These are phyloP conservation scores for Hyaloperonospora arabidopsidis DNA, from an alignment of 352 stramenopile genomes.

Conservation along the genomic window DNA sequence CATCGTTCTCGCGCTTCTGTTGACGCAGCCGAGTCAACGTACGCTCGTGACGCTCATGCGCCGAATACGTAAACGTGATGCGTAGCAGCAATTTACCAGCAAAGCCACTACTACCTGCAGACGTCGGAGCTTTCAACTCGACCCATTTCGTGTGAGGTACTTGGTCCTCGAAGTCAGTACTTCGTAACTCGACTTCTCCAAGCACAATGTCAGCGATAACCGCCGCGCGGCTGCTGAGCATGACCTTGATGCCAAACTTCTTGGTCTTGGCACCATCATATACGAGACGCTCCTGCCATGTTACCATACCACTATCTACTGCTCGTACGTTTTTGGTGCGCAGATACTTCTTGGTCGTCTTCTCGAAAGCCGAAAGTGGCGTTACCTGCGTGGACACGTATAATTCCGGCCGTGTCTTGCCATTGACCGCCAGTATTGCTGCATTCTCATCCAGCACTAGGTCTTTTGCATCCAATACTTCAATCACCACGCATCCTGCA, in stretches of 20 bases:
- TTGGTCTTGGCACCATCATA: slow-evolving; percentile 66
- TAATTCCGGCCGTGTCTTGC: slow-evolving; percentile 31
- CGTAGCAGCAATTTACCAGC: slow-evolving; percentile 45
- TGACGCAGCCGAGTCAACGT: slow-evolving; percentile 31
- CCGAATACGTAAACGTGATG: slow-evolving; percentile 56
- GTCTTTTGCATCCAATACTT: slow-evolving; percentile 41
- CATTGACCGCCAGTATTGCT: slow-evolving; percentile 21
- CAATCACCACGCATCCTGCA: slow-evolving; percentile 39
- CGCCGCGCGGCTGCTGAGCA: slow-evolving; percentile 44
- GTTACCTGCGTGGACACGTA: slow-evolving; percentile 59
- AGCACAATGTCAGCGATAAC: slow-evolving; percentile 64
- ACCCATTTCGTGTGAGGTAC: slow-evolving; percentile 45
- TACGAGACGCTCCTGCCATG: slow-evolving; percentile 47
- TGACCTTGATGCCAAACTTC: slow-evolving; percentile 56
- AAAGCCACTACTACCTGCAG: slow-evolving; percentile 14
- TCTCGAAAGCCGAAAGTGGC: slow-evolving; percentile 55
- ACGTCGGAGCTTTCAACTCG: slow-evolving; percentile 36
- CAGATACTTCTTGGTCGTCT: slow-evolving; percentile 60
- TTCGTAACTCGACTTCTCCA: slow-evolving; percentile 53
- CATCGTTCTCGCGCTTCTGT: slow-evolving; percentile 62
- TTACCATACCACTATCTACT: slow-evolving; percentile 16
- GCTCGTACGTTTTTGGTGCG: slow-evolving; percentile 30
- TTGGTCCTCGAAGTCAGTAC: slow-evolving; percentile 53
- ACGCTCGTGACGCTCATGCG: slow-evolving; percentile 33
- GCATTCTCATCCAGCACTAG: slow-evolving; percentile 24